Evolutionary conservation across 179 eudicot genomes (phyloP).

Genomic region (Silene coronaria): DNA sequence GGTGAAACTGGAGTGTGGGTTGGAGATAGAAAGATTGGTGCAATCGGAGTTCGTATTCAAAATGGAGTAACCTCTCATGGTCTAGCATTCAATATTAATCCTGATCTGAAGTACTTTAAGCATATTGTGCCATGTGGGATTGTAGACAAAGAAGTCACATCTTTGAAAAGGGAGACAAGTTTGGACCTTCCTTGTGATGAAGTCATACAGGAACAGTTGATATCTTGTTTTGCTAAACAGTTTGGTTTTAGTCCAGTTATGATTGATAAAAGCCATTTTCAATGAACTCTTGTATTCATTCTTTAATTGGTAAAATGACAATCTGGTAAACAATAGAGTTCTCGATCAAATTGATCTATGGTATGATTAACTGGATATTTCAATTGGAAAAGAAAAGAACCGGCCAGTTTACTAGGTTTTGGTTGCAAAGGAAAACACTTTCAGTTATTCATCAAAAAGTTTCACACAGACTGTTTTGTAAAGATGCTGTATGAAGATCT

Average conservation of each 20-base stretch:
- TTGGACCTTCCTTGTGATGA: constrained; percentile 57
- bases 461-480: too few species aligned
- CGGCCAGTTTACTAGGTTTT: too few species aligned
- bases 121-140: constrained; percentile 88
- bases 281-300: constrained; percentile 18
- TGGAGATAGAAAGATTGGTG: constrained; percentile 74
- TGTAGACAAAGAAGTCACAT: constrained; percentile 69
- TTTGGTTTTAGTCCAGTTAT: constrained; percentile 41
- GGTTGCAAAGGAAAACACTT: neutral
- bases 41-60: constrained; percentile 82
- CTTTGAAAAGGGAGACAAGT: constrained; percentile 55
- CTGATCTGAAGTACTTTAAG: constrained; percentile 62
- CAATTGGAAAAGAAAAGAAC: too few species aligned
- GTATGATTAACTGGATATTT: neutral
- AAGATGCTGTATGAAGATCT: neutral
- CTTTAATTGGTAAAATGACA: constrained; percentile 4
- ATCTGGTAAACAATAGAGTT: neutral
- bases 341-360: neutral
- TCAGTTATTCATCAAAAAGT: neutral
- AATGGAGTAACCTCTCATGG: constrained; percentile 82
- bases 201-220: constrained; percentile 57
- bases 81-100: constrained; percentile 77
- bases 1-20: constrained; percentile 94
- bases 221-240: constrained; percentile 55
- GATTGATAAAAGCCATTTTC: constrained; percentile 28